These are phyloP conservation scores for Aspergillus caelatus DNA, from an alignment of 2,329 filamentous ascomycete species.

Conservation along the genomic window DNA sequence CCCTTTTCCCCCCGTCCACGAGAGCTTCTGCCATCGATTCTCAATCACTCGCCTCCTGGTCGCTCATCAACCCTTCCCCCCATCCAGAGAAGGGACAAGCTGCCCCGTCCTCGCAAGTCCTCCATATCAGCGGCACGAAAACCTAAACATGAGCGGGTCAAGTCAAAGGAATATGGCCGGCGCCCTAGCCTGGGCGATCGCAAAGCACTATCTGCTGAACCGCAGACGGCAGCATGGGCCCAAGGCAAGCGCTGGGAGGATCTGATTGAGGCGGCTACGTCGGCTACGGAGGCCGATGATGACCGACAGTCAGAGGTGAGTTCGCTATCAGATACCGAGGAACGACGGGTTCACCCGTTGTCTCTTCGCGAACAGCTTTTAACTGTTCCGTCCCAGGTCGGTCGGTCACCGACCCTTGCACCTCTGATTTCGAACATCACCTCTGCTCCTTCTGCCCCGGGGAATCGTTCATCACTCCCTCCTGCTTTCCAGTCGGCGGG, in stretches of 20 bases:
- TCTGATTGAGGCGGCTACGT: constrained; percentile 90
- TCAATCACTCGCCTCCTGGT: constrained; percentile 77
- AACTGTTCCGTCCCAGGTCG: constrained; percentile 31
- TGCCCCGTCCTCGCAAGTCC: constrained; percentile 76
- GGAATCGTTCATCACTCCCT: constrained; percentile 64
- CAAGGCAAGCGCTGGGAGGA: constrained; percentile 95
- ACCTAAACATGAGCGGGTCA: constrained; percentile 77
- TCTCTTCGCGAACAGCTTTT: constrained; percentile 17
- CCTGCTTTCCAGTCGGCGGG: constrained; percentile 56
- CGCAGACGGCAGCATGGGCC: constrained; percentile 68
- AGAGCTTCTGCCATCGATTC: constrained; percentile 79
- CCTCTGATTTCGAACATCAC: constrained; percentile 43
- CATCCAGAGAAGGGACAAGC: constrained; percentile 72
- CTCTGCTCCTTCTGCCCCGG: constrained; percentile 43
- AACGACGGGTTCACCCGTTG: not conserved
- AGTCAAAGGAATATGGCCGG: constrained; percentile 74
- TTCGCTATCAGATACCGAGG: constrained; percentile 12
- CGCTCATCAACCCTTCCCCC: constrained; percentile 88
- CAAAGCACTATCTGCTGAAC: constrained; percentile 86
- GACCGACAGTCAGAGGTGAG: constrained; percentile 80
- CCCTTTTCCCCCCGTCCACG: constrained; percentile 65
- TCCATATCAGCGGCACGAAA: constrained; percentile 77
- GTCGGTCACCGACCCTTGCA: constrained; percentile 44
- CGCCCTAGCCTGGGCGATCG: constrained; percentile 73
- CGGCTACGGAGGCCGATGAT: constrained; percentile 86